Conservation (phyloP, 208 protist genomes). For the Perkinsela sp. region DNA sequence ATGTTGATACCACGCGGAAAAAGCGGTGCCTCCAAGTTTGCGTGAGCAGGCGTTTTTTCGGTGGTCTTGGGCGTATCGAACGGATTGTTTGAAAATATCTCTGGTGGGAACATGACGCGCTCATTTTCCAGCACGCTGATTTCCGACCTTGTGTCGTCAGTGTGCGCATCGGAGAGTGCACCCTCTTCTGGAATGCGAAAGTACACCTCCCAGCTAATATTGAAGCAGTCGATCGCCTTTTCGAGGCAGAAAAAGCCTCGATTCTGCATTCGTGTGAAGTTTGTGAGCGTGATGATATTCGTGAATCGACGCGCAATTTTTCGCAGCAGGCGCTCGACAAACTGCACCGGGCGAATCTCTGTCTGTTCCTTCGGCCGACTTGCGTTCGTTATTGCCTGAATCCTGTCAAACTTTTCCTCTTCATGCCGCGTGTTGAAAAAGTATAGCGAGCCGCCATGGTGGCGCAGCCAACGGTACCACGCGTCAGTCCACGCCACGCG, state of each 20-base stretch:
- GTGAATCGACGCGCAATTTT: constrained; percentile 7
- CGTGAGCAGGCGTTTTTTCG: not conserved
- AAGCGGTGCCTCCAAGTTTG: not conserved
- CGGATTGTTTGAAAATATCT: not conserved
- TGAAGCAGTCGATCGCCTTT: constrained; percentile 53
- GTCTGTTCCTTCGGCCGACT: constrained; percentile 1
- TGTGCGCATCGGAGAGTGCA: constrained; percentile 9
- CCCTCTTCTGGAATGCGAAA: constrained; percentile 5
- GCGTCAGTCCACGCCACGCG: constrained; percentile 19
- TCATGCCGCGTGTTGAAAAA: constrained; percentile 34
- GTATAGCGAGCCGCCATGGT: constrained; percentile 39
- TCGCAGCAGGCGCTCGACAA: not conserved
- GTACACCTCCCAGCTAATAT: constrained; percentile 47
- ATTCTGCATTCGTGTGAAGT: constrained; percentile 4
- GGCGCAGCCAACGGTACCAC: constrained; percentile 39
- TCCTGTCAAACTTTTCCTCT: constrained; percentile 19
- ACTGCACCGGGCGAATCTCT: not conserved
- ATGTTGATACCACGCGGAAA: not conserved
- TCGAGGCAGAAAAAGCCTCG: constrained; percentile 52
- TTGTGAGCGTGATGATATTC: constrained; percentile 7
- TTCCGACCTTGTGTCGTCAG: constrained; percentile 8
- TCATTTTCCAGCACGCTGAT: not conserved
- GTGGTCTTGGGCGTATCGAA: not conserved
- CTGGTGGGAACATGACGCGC: not conserved
- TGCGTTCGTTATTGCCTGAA: constrained; percentile 13